Conservation (phyloP, 352 stramenopile species). For the Phytophthora constricta region DNA sequence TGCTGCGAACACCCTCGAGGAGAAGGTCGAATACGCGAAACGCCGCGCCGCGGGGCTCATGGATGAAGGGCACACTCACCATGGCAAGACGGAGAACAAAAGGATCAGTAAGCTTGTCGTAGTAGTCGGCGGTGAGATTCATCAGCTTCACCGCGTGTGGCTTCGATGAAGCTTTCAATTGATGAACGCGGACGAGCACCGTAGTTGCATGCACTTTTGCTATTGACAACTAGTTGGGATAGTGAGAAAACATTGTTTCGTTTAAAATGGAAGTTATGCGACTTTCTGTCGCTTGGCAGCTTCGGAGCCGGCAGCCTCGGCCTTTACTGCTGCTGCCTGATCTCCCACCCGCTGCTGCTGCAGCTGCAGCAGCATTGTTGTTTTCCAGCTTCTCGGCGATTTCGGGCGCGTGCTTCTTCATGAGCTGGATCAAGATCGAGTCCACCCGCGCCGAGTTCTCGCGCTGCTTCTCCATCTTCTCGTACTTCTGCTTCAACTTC, state of each 20-base stretch:
- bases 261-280: slow-evolving; percentile 34
- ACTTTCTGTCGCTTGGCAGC: slow-evolving; percentile 74
- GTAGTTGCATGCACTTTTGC: slow-evolving; percentile 23
- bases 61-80: slow-evolving; percentile 38
- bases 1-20: slow-evolving; percentile 17
- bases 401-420: slow-evolving; percentile 88
- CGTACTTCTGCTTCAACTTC: slow-evolving; percentile 88
- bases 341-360: slow-evolving; percentile 11
- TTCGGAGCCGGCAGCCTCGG: slow-evolving; percentile 35
- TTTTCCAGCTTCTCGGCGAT: slow-evolving; percentile 80
- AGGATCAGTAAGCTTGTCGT: slow-evolving; percentile 37
- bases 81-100: slow-evolving; percentile 42
- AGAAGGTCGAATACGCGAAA: slow-evolving; percentile 48
- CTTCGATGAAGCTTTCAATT: neutral
- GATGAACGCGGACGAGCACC: slow-evolving; percentile 10
- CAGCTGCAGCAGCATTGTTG: slow-evolving; percentile 37
- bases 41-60: slow-evolving; percentile 43
- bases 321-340: slow-evolving; percentile 27
- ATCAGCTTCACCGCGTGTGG: neutral
- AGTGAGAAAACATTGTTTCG: slow-evolving; percentile 3
- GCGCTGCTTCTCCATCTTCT: slow-evolving; percentile 88
- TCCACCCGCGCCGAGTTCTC: slow-evolving; percentile 86
- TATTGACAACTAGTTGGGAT: slow-evolving; percentile 25
- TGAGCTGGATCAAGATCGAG: slow-evolving; percentile 83
- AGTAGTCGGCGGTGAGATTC: neutral